Evolutionary conservation across 164 flowering plant species (phyloP), one percentile per base, ranked within the genome.

Genomic region (Stephania cephalantha): DNA sequence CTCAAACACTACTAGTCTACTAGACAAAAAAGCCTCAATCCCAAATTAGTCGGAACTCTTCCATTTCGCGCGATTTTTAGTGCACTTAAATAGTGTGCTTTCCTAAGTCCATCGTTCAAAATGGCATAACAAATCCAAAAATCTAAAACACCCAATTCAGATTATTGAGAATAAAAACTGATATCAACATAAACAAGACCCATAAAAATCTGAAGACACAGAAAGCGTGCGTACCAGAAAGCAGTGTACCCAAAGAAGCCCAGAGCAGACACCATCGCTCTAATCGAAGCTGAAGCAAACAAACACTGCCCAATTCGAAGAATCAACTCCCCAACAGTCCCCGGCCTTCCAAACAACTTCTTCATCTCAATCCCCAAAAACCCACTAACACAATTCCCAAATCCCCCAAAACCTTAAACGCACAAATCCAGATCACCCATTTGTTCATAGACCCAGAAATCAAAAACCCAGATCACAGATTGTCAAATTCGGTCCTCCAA

Each of bases 201-300:
- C 70, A 15, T 25, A 67, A 67, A 1, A 4, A 6, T 12, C 30
- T 11, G 42, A 67, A 69, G 20, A 50, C 31, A 35, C 29, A 17
- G 9, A 22, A 74, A 64, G 71, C 53, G 68, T 89, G 71, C 53
- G 68, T 89, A 92, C 97, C 94, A 92, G 85, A 88, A 94, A 71
- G 97, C 93, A 71, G 96, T 91, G 84, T 84, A 94, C 75, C 61
- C 78, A 35, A 89, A 89, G 78, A 90, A 91, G 20, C 89, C 89
- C 13, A 18, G 0, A 71, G 96, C 86, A 73, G 94, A 84, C 31
- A 84, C 88, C 97, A 92, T 94, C 30, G 78, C 82, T 2, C 81
- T 88, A 77, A 92, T 87, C 2, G 97, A 88, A 71, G 87, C 86
- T 78, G 89, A 89, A 46, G 96, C 92, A 81, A 85, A 90, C 6